Percentiles rank a stretch among this genome's conserved stretches.
phyloP scores from a whole-genome alignment of 1,284 basidiomycete species.

The Inonotus obliquus region DNA sequence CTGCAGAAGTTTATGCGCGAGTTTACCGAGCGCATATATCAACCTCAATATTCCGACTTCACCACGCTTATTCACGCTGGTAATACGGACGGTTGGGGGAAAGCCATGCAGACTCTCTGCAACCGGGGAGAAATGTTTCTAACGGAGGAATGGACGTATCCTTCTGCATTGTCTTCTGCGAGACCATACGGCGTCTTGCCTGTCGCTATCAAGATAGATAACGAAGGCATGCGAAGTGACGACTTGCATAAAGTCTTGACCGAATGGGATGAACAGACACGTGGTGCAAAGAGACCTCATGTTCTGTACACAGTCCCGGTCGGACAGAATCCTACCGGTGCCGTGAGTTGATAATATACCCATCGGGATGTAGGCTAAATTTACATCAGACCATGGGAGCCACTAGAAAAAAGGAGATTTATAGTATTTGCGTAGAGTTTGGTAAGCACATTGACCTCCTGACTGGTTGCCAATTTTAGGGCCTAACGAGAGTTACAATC shows the following conservation, averaged over 20 bases:
- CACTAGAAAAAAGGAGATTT: conserved; percentile 72
- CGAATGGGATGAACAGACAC: conserved; percentile 60
- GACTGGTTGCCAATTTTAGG: not conserved
- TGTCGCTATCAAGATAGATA: conserved; percentile 67
- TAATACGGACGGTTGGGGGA: conserved; percentile 74
- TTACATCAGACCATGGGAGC: conserved; percentile 52
- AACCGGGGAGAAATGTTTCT: conserved; percentile 73
- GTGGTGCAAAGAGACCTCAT: conserved; percentile 57
- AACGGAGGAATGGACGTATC: conserved; percentile 71
- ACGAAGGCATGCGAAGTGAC: conserved; percentile 62
- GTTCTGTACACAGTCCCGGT: conserved; percentile 74
- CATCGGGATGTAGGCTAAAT: no score
- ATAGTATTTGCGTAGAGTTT: conserved; percentile 75
- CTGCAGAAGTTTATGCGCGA: conserved; percentile 51
- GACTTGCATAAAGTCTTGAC: conserved; percentile 56
- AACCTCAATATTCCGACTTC: conserved; percentile 68
- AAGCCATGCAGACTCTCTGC: conserved; percentile 51
- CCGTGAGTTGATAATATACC: conserved; percentile 45
- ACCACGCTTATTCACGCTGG: conserved; percentile 61
- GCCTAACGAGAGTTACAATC: conserved; percentile 1
- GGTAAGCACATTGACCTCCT: conserved; percentile 35
- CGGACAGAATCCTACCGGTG: conserved; percentile 79
- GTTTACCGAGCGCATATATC: conserved; percentile 59
- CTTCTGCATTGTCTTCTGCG: conserved; percentile 42
- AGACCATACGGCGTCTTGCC: conserved; percentile 46